Percentiles rank a stretch among this genome's conserved stretches.
Conservation (phyloP, 139 green algal species). For the Pycnococcus provasolii region DNA sequence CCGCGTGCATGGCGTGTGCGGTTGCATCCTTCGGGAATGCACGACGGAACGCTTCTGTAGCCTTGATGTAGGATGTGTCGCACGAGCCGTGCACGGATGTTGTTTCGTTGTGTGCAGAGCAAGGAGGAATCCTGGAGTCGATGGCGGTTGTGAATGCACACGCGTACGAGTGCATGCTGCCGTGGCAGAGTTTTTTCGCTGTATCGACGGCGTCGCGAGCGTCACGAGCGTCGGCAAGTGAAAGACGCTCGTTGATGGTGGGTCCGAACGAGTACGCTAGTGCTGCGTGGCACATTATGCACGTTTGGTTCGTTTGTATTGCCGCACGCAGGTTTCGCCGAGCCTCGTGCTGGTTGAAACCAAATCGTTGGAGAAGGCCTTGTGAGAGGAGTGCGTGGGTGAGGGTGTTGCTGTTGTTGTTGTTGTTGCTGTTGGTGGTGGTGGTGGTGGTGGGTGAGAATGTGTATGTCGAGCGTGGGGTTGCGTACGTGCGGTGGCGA, state of each 20-base stretch:
- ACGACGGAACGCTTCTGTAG: background rate
- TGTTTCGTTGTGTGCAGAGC: background rate
- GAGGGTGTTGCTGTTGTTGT: background rate
- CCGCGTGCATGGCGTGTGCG: background rate
- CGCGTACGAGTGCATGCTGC: too few relatives aligned
- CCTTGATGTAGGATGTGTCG: background rate
- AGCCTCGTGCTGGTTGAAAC: background rate
- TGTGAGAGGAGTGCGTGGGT: background rate
- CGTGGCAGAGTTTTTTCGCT: background rate
- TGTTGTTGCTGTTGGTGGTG: too few relatives aligned
- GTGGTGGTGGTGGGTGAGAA: too few relatives aligned
- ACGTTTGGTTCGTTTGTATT: background rate
- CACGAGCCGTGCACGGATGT: background rate
- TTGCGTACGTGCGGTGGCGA: too few relatives aligned
- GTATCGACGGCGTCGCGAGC: background rate
- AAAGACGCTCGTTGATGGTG: background rate
- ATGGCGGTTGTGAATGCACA: background rate
- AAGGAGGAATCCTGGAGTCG: background rate
- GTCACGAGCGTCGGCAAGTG: background rate
- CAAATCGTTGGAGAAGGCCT: background rate
- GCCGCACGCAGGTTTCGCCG: background rate
- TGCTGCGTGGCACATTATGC: background rate
- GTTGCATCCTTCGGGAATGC: background rate
- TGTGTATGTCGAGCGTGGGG: too few relatives aligned
- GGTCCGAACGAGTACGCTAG: background rate